Base-by-base conservation (phyloP, 768 basidiomycete species). In the Boletus tylopilopsis region DNA sequence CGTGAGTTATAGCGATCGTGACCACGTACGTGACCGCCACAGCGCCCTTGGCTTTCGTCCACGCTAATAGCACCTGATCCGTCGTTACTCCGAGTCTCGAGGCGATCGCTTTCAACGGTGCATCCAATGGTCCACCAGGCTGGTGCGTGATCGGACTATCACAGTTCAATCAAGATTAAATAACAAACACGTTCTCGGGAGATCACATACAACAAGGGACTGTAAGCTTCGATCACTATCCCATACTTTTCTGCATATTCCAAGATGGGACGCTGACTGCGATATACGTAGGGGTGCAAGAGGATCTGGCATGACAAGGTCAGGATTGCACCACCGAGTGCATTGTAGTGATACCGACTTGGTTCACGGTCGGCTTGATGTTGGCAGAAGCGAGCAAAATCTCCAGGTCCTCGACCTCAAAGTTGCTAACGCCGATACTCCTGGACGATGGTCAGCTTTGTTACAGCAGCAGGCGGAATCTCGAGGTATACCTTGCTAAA, bases 391-490 rank as follows among this genome's bases (percentile, higher is more conserved):
- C 71, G 16, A 88, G 68, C 19, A 87, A 67, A 18, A 73, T 71
- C 39, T 76, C 63, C 19, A 87, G 74, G 22, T 89, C 74, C 1
- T 70, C 47, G 9, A 80, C 73, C 12, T 70, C 70, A 60, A 85
- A 87, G 69, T 88, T 88, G 68, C 80, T 83, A 34, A 87, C 82
- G 18, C 85, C 85, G 47, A 87, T 85, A 62, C 80, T 84, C 79
- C 82, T 84, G 54, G 6, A 10, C 16, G 23, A 5, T 36, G 6
- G 23, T 35, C 3, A 30, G 29, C 6, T 5, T 15, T 8, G 25
- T 13, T 0, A 30, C 6, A 15, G 2, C 8, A 10, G n/a, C 25
- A 18, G 34, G 9, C 1, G 19, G 13, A 30, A 4, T 22, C 37
- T 24, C 35, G 18, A 30, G 2, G 54, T 69, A 32, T 45, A 81